phyloP scores from a whole-genome alignment of 768 basidiomycete genomes.

The Boletus rubescentipes region DNA sequence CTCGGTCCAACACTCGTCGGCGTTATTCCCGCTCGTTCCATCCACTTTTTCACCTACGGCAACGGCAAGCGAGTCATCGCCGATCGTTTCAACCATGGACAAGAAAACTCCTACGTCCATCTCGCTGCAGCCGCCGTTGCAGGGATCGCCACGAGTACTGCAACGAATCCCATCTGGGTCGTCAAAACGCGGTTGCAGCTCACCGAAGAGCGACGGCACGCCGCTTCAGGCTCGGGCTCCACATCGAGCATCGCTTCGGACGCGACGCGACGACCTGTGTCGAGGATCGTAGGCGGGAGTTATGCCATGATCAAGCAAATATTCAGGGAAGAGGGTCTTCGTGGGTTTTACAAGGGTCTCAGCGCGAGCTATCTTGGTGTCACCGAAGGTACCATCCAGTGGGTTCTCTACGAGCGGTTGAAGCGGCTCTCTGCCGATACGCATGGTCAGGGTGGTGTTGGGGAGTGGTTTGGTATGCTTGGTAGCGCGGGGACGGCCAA shows the following conservation, averaged over 20 bases:
- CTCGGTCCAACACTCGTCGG: slow-evolving; percentile 94
- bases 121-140: slow-evolving; percentile 83
- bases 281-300: slow-evolving; percentile 50
- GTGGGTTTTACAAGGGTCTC: slow-evolving; percentile 92
- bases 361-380: slow-evolving; percentile 95
- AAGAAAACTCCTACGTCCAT: slow-evolving; percentile 85
- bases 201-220: slow-evolving; percentile 31
- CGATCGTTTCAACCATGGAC: slow-evolving; percentile 66
- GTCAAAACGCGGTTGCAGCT: slow-evolving; percentile 97
- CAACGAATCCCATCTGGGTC: slow-evolving; percentile 99
- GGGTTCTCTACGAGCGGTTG: slow-evolving; percentile 93
- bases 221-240: not conserved
- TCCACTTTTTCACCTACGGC: slow-evolving; percentile 97
- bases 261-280: slow-evolving; percentile 7
- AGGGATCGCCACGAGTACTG: slow-evolving; percentile 82
- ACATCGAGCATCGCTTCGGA: not conserved
- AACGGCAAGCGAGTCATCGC: slow-evolving; percentile 94
- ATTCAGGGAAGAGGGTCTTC: slow-evolving; percentile 73
- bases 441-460: slow-evolving; percentile 54
- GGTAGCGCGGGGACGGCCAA: slow-evolving; percentile 93
- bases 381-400: slow-evolving; percentile 94
- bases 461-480: slow-evolving; percentile 79
- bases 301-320: slow-evolving; percentile 70
- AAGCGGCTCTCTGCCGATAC: slow-evolving; percentile 62
- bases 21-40: slow-evolving; percentile 92